Conservation (phyloP, 2,329 filamentous ascomycete genomes). For the Graphilbum sp. region DNA sequence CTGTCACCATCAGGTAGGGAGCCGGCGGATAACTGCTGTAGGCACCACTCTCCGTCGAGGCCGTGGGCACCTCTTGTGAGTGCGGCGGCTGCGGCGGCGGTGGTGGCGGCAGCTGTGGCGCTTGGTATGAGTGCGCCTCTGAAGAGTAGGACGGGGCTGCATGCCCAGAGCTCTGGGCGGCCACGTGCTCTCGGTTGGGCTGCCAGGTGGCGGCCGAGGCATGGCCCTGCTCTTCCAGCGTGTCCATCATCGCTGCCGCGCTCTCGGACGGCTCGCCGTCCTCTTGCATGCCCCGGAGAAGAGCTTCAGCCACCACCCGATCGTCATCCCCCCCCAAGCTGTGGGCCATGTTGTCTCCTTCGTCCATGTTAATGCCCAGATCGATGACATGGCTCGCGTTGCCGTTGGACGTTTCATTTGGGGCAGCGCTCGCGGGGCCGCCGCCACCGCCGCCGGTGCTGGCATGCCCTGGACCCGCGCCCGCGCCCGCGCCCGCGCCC, state of each 20-base stretch:
- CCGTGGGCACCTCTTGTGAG: no score
- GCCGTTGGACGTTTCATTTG: neutral
- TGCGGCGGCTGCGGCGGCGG: no score
- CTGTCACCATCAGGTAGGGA: slow-evolving; percentile 5
- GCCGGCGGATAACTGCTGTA: neutral
- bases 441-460: neutral
- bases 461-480: no score
- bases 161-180: no score
- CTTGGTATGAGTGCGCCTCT: no score
- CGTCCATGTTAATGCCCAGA: slow-evolving; percentile 2
- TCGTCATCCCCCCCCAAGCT: neutral
- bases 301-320: neutral
- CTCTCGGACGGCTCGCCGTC: neutral
- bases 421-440: neutral
- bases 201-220: no score
- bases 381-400: neutral
- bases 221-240: slow-evolving; percentile 1
- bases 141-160: no score
- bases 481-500: no score
- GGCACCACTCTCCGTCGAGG: no score
- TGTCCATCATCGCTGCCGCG: slow-evolving; percentile 3
- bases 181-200: neutral
- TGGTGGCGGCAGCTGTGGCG: neutral
- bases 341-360: neutral
- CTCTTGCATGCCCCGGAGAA: neutral